Evolutionary conservation across 1,139 yeast species (phyloP), one percentile per base, ranked within the genome.

Genomic region (Suhomyces panamericanus): DNA sequence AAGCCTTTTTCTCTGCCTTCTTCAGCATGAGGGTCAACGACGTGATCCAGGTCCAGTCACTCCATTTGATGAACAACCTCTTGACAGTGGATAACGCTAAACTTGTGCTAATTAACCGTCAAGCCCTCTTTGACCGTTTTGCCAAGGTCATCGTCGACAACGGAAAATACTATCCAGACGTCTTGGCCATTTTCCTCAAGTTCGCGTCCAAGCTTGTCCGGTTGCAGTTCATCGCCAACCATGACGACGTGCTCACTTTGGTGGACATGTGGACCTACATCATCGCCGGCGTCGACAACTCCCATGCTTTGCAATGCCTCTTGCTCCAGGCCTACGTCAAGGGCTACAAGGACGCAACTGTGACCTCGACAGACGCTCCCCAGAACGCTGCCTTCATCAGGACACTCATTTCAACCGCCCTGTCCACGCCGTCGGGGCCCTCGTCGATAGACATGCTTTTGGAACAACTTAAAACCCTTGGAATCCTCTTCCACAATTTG

Each of bases 11-110:
- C 22, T 33, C 40, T 6, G 41, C 48, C 4, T 60, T 67, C 39
- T 62, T 69, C 44, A 43, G 51, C 17, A 49, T 52, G 32, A 52
- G 47, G 2, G 62, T 69, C 45, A 59, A 57, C 20, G 78, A 74
- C 51, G 61, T 73, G 5, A 59, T 74, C 4, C 77, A 70, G 48
- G 60, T 60, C 38, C 79, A 74, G 53, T 62, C 69, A 1, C 56
- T 69, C 36, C 78, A 73, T 53, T 51, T 69, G 48, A 54, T 73
- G 44, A 66, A 58, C 36, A 70, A 73, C 48, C 53, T 58, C 30
- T 30, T 61, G 16, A 59, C 63, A 3, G 35, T 46, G 8, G 20
- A 28, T 4, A 52, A 61, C 2, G 35, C 58, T 3, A 29, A 28
- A 9, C 49, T 49, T 20, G 48, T 52, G 16, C 14, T 49, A 10